These are phyloP conservation scores for Lichtheimia hyalospora DNA, from an alignment of 371 early-diverging fungal species.

Conservation along the genomic window DNA sequence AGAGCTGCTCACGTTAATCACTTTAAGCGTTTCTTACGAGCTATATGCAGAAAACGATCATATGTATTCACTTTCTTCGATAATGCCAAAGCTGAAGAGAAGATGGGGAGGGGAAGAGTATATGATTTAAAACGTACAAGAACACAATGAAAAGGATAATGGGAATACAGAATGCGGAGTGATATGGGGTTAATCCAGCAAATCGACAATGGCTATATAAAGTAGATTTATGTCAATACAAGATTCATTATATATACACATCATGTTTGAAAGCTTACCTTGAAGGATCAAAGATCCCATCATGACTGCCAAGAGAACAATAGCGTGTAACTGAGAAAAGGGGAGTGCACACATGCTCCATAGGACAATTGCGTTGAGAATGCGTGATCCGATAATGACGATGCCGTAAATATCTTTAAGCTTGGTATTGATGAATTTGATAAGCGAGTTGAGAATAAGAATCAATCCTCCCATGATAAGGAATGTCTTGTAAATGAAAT, in stretches of 20 bases:
- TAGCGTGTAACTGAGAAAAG: slow-evolving; percentile 42
- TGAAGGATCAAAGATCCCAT: slow-evolving; percentile 43
- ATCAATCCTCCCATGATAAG: slow-evolving; percentile 49
- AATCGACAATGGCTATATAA: slow-evolving; percentile 11
- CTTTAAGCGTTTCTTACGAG: too few relatives aligned
- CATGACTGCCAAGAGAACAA: slow-evolving; percentile 40
- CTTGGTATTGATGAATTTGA: slow-evolving; percentile 49
- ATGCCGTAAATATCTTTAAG: slow-evolving; percentile 44
- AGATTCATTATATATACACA: background rate
- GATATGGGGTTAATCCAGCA: slow-evolving; percentile 13
- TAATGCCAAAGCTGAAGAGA: slow-evolving; percentile 22
- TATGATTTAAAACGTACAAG: background rate
- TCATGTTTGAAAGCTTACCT: slow-evolving; percentile 23
- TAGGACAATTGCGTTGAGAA: slow-evolving; percentile 38
- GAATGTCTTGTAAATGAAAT: slow-evolving; percentile 50
- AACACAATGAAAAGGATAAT: background rate
- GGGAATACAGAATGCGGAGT: background rate
- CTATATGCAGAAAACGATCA: too few relatives aligned
- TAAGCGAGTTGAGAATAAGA: slow-evolving; percentile 42
- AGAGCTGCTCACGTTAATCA: too few relatives aligned
- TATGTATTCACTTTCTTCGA: slow-evolving; percentile 17
- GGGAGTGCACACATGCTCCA: slow-evolving; percentile 54
- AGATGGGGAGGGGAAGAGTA: slow-evolving; percentile 6
- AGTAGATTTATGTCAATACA: background rate
- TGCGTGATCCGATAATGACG: slow-evolving; percentile 41